Conservation (phyloP, 2,329 filamentous ascomycete genomes). For the Onygenales sp. region DNA sequence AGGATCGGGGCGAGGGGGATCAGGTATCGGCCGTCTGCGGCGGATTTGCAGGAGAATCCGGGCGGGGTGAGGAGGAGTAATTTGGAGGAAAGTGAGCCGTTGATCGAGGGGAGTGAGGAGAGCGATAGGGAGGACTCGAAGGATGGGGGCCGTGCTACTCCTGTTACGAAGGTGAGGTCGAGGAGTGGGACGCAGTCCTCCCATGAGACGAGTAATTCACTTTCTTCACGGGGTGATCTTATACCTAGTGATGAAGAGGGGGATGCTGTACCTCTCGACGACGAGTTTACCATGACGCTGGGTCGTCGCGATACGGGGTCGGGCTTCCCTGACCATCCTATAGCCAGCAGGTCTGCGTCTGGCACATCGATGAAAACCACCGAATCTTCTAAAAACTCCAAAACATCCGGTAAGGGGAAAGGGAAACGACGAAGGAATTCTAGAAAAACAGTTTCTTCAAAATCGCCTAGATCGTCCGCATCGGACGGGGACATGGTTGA, state of each 20-base stretch:
- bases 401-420: slow-evolving; percentile 22
- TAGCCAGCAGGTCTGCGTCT: slow-evolving; percentile 25
- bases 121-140: slow-evolving; percentile 21
- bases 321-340: slow-evolving; percentile 56
- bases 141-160: slow-evolving; percentile 8
- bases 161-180: slow-evolving; percentile 24
- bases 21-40: slow-evolving; percentile 82
- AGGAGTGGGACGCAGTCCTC: slow-evolving; percentile 73
- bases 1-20: slow-evolving; percentile 68
- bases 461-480: slow-evolving; percentile 17
- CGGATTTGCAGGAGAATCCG: slow-evolving; percentile 81
- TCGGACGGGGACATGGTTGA: slow-evolving; percentile 21
- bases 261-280: slow-evolving; percentile 84
- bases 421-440: slow-evolving; percentile 20
- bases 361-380: slow-evolving; percentile 40
- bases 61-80: slow-evolving; percentile 39
- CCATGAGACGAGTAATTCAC: slow-evolving; percentile 73
- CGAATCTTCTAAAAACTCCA: slow-evolving; percentile 37
- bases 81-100: slow-evolving; percentile 53
- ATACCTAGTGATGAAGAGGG: slow-evolving; percentile 90
- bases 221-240: slow-evolving; percentile 78
- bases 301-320: slow-evolving; percentile 56
- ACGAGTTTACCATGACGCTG: slow-evolving; percentile 80
- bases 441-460: slow-evolving; percentile 17
- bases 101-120: slow-evolving; percentile 56